Percentiles rank a stretch among this genome's conserved stretches.
Evolutionary conservation across 257 asterid genomes (phyloP).

Genomic region (Nicotiana noctiflora): DNA sequence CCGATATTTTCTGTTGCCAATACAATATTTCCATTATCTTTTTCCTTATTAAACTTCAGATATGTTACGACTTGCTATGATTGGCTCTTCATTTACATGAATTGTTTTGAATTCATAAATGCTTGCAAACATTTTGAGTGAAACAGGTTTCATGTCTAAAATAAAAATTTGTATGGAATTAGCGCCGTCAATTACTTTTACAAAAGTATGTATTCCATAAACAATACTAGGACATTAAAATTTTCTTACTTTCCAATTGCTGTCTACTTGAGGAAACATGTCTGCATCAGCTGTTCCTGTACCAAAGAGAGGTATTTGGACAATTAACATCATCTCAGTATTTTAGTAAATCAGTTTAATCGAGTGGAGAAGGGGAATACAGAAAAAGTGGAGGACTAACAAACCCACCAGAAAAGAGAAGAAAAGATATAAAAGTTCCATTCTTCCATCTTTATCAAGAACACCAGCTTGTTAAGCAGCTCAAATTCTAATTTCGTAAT

Average conservation of each 20-base stretch:
- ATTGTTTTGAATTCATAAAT: too few species aligned
- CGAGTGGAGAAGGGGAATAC: not conserved
- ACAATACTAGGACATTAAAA: not conserved
- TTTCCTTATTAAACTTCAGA: too few species aligned
- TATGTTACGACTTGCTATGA: too few species aligned
- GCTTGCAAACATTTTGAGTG: too few species aligned
- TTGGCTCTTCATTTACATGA: too few species aligned
- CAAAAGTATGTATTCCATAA: not conserved
- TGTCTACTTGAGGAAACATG: conserved; percentile 75
- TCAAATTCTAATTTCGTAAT: not conserved
- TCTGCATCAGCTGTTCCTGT: conserved; percentile 50
- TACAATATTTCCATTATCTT: too few species aligned
- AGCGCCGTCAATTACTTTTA: not conserved
- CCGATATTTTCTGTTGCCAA: too few species aligned
- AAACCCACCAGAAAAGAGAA: not conserved
- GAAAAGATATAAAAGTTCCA: not conserved
- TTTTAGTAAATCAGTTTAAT: not conserved
- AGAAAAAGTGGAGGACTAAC: not conserved
- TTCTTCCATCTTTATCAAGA: too few species aligned
- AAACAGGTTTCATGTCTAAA: not conserved
- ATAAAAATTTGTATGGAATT: not conserved
- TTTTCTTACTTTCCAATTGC: conserved; percentile 68
- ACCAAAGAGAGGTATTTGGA: conserved; percentile 24
- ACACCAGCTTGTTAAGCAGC: not conserved
- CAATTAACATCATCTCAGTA: not conserved